Base-by-base conservation (phyloP, 2,329 filamentous ascomycete species). In the Domatiomyces catenatus region DNA sequence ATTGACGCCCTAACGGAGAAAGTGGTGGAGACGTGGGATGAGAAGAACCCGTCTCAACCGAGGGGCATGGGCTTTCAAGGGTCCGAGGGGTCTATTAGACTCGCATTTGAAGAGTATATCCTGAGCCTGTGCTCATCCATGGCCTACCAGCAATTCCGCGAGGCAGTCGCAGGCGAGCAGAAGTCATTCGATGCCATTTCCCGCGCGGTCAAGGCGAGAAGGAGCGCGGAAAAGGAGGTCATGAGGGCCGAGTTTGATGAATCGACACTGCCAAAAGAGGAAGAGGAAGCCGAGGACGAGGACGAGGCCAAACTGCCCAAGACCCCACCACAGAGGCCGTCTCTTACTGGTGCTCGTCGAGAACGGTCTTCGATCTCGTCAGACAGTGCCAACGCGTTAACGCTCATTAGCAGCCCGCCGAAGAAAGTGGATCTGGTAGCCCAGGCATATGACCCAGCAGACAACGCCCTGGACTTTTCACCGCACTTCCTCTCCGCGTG, bases 31-130 rank as follows among this genome's bases (percentile, higher is more conserved):
- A 95, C 92, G 0, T 98, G 92, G 92, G 92, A 98, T 63, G 87
- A 94, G 43, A 73, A 80, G 3, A 90, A 96, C 61, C 92, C 92
- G 0, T 79, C 80, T 55, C 77, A 86, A 46, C 92, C 92, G n/a
- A 95, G 88, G 61, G 94, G 87, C 1, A 83, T 95, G 73, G 89
- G 89, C 26, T 98, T 95, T 62, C 81, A 87, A 39, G 92, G 92
- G 26, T 95, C 88, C 55, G 92, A 98, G 68, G 92, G 96, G 64
- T 95, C 95, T 62, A 98, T 98, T 60, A 80, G 92, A 26, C 79
- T 95, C 42, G 90, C 96, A 62, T 98, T 98, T 56, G 92, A 98
- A 67, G 89, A 95, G 62, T 98, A 98, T 63, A 76, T 98, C 5
- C 76, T 96, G 20, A 86, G 88, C 0, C 75, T 98, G 55, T 79